phyloP scores from a whole-genome alignment of 2,329 filamentous ascomycete species.

The Colletotrichum eremochloae region DNA sequence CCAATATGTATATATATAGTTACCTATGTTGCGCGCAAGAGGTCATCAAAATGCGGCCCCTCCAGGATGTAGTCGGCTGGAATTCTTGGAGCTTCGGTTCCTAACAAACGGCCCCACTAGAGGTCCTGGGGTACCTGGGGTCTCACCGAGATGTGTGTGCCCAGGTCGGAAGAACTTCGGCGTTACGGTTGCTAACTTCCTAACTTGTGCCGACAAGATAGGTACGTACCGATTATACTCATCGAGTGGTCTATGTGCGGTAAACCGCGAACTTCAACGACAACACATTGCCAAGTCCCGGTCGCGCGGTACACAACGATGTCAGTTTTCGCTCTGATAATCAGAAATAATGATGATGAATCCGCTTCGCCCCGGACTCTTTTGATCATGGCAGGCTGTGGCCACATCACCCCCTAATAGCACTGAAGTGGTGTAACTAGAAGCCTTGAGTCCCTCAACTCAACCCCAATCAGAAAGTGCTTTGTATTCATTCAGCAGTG shows the following conservation, averaged over 20 bases:
- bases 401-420: background rate
- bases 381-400: background rate
- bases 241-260: background rate
- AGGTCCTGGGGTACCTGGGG: constrained; percentile 28
- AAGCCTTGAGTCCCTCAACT: background rate
- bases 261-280: background rate
- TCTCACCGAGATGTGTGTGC: constrained; percentile 17
- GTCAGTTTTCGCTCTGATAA: background rate
- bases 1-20: background rate
- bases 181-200: background rate
- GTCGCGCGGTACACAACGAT: background rate
- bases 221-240: constrained; percentile 14
- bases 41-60: constrained; percentile 29
- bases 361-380: background rate
- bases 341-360: background rate
- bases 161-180: constrained; percentile 29
- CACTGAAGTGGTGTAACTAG: constrained; percentile 17
- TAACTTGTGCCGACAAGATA: background rate
- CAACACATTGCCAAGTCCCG: background rate
- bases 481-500: background rate
- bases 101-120: constrained; percentile 39
- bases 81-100: constrained; percentile 34
- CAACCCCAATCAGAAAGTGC: constrained; percentile 6
- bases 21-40: constrained; percentile 18
- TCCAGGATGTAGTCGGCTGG: constrained; percentile 37